A percentile compares a stretch with the other conserved stretches of the same genome.
Evolutionary conservation across 1,284 basidiomycete genomes (phyloP).

Genomic region (Fereydounia khargensis): DNA sequence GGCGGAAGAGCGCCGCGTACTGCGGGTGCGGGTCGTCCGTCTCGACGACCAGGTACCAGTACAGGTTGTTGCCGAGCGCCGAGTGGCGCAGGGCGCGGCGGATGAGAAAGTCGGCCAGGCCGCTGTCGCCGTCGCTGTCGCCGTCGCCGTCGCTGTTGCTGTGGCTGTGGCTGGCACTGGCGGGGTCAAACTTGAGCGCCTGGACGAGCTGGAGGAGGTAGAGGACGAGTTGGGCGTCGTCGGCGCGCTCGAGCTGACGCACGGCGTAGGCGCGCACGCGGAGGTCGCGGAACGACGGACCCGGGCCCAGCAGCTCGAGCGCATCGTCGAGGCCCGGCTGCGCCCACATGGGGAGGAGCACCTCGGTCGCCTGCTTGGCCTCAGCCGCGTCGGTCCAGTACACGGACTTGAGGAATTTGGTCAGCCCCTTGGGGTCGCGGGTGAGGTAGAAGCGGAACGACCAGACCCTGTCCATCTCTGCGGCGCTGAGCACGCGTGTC

Average conservation of each 20-base stretch:
- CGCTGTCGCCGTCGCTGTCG: slow-evolving; percentile 13
- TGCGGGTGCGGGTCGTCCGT: slow-evolving; percentile 68
- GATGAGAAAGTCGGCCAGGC: slow-evolving; percentile 69
- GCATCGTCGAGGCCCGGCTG: slow-evolving; percentile 96
- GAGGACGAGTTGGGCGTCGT: slow-evolving; percentile 91
- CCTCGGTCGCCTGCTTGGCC: slow-evolving; percentile 95
- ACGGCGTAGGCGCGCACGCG: slow-evolving; percentile 92
- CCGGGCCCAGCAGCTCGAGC: slow-evolving; percentile 85
- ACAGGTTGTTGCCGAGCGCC: slow-evolving; percentile 82
- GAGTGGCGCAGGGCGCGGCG: slow-evolving; percentile 76
- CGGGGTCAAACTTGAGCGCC: slow-evolving; percentile 70
- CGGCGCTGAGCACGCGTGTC: slow-evolving; percentile 77
- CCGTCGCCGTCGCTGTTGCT: slow-evolving; percentile 12
- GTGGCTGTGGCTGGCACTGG: background rate
- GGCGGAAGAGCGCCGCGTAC: slow-evolving; percentile 85
- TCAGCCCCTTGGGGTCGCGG: slow-evolving; percentile 80
- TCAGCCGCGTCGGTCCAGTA: slow-evolving; percentile 95
- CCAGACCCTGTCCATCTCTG: slow-evolving; percentile 96
- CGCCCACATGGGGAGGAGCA: slow-evolving; percentile 91
- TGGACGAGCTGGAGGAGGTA: slow-evolving; percentile 96
- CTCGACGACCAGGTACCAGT: slow-evolving; percentile 98
- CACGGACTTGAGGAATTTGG: slow-evolving; percentile 96
- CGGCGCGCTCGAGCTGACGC: slow-evolving; percentile 80
- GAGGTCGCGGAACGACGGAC: slow-evolving; percentile 80
- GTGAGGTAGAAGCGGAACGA: slow-evolving; percentile 96